phyloP scores from a whole-genome alignment of 139 green algal genomes.

The Diplosphaera chodatii region DNA sequence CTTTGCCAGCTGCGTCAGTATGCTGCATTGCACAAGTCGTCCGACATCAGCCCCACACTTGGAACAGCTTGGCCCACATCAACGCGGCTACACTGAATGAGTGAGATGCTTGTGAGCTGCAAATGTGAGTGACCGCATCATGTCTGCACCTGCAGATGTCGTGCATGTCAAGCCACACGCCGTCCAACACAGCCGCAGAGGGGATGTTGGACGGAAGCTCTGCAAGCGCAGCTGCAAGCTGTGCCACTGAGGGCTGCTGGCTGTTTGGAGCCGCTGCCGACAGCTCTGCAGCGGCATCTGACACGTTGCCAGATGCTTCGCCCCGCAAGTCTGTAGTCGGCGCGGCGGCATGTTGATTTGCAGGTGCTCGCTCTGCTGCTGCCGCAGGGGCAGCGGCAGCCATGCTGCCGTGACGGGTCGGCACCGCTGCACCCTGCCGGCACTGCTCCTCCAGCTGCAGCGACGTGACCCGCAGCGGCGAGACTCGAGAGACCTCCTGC shows the following conservation, averaged over 20 bases:
- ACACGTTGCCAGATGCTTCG: background rate
- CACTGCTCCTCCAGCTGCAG: too few relatives aligned
- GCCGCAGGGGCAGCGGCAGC: too few relatives aligned
- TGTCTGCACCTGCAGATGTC: background rate
- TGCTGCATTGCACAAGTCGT: constrained; percentile 1
- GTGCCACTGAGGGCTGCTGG: background rate
- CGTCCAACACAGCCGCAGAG: background rate
- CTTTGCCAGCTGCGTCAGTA: constrained; percentile 9
- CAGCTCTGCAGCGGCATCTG: too few relatives aligned
- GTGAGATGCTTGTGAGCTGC: too few relatives aligned
- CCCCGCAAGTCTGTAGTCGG: background rate
- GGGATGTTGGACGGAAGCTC: background rate
- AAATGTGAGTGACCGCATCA: too few relatives aligned
- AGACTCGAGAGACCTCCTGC: too few relatives aligned
- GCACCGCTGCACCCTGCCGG: too few relatives aligned
- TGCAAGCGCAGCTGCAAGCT: background rate
- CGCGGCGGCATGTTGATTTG: background rate
- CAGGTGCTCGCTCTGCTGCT: background rate
- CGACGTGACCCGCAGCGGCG: too few relatives aligned
- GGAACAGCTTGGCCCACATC: too few relatives aligned
- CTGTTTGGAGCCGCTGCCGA: background rate
- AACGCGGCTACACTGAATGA: too few relatives aligned
- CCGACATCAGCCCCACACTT: too few relatives aligned
- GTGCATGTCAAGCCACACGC: background rate
- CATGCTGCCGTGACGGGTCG: too few relatives aligned